Conservation (phyloP, 768 basidiomycete species). For the Pleurotus giganteus region DNA sequence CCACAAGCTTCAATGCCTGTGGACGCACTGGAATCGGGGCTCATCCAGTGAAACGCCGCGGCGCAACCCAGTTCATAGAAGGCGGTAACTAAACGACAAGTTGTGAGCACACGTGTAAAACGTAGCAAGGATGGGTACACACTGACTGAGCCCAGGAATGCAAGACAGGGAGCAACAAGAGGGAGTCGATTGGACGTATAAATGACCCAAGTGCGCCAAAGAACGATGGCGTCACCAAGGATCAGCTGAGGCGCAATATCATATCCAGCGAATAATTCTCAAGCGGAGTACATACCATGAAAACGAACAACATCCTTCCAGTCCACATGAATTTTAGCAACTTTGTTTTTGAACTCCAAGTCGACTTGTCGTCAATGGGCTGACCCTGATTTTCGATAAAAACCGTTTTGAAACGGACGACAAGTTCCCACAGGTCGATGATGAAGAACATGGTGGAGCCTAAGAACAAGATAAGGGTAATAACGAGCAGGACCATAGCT, state of each 20-base stretch:
- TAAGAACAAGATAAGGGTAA: too few relatives aligned
- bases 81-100: slow-evolving; percentile 19
- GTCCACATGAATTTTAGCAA: too few relatives aligned
- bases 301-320: too few relatives aligned
- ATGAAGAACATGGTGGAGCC: too few relatives aligned
- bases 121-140: background rate
- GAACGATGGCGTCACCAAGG: slow-evolving; percentile 27
- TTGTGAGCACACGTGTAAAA: background rate
- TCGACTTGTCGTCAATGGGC: too few relatives aligned
- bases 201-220: slow-evolving; percentile 28
- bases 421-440: too few relatives aligned
- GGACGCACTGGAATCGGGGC: slow-evolving; percentile 18
- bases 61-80: slow-evolving; percentile 29
- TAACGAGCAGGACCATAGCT: too few relatives aligned
- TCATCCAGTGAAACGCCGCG: slow-evolving; percentile 21
- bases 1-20: slow-evolving; percentile 23
- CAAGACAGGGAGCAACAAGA: slow-evolving; percentile 19
- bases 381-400: too few relatives aligned
- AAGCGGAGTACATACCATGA: too few relatives aligned
- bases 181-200: slow-evolving; percentile 17
- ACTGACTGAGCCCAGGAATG: slow-evolving; percentile 27
- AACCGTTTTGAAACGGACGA: too few relatives aligned
- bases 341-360: too few relatives aligned
- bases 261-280: too few relatives aligned
- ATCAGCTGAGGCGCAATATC: slow-evolving; percentile 17